Evolutionary conservation across 2,329 filamentous ascomycete genomes (phyloP).

Genomic region (Dendrostoma leiphaemia): DNA sequence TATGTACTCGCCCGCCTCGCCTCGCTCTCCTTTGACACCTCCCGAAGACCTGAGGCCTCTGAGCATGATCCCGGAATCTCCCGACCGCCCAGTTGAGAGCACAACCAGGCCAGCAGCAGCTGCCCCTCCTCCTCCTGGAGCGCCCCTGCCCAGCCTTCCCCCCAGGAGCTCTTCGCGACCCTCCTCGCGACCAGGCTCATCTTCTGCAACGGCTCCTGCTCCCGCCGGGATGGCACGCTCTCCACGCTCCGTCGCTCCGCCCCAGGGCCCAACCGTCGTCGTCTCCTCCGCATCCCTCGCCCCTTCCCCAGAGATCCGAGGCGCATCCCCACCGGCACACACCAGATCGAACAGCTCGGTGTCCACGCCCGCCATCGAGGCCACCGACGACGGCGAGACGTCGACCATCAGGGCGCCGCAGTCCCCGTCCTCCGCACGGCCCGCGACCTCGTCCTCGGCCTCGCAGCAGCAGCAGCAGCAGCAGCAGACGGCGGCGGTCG

Average conservation of each 20-base stretch:
- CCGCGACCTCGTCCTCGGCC: neutral
- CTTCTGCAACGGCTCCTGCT: neutral
- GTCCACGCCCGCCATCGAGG: neutral
- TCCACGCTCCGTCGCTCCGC: neutral
- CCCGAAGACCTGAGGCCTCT: conserved; percentile 18
- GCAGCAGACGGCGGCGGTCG: neutral
- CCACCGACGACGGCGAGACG: conserved; percentile 6
- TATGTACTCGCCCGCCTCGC: conserved; percentile 39
- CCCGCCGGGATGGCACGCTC: neutral
- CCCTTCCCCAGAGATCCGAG: neutral
- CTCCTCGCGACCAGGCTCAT: neutral
- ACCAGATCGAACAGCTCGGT: neutral
- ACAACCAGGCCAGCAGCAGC: neutral
- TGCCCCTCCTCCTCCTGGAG: conserved; percentile 2
- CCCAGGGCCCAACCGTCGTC: neutral
- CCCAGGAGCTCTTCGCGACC: neutral
- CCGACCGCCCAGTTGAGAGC: conserved; percentile 9
- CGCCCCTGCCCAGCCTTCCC: conserved; percentile 3
- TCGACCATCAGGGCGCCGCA: conserved; percentile 4
- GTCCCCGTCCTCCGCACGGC: neutral
- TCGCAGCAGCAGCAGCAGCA: neutral
- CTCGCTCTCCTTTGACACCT: conserved; percentile 42
- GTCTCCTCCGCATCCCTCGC: neutral
- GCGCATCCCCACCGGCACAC: neutral
- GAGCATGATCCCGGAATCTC: conserved; percentile 13